Conservation (phyloP, 257 asterid species). For the Thymus quinquecostatus region DNA sequence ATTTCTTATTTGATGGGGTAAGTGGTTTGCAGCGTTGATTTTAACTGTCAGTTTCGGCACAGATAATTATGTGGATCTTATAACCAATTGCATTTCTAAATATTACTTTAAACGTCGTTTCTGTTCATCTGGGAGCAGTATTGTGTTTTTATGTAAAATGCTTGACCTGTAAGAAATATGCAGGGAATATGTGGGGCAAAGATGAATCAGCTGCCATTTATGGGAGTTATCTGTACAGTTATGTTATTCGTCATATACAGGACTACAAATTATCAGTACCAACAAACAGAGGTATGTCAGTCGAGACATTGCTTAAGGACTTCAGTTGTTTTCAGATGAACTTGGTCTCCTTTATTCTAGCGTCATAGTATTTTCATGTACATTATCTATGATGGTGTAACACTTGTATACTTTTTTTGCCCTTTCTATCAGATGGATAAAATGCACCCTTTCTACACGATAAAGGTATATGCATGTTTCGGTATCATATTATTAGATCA, state of each 20-base stretch:
- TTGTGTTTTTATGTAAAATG: constrained; percentile 11
- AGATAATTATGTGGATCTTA: neutral
- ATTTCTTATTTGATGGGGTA: constrained; percentile 69
- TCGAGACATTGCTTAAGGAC: constrained; percentile 22
- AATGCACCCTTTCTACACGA: constrained; percentile 49
- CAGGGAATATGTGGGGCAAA: constrained; percentile 78
- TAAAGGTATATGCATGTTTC: constrained; percentile 46
- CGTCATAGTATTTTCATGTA: neutral
- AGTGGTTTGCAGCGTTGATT: constrained; percentile 23
- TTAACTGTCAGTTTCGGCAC: neutral
- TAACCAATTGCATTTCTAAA: neutral
- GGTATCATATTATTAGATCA: neutral
- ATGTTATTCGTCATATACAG: constrained; percentile 75
- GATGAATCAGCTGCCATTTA: constrained; percentile 80
- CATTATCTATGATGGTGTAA: constrained; percentile 9
- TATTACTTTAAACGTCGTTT: neutral
- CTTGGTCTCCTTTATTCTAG: neutral
- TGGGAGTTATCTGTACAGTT: constrained; percentile 72
- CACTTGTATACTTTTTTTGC: constrained; percentile 20
- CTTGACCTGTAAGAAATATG: constrained; percentile 27
- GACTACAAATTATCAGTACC: constrained; percentile 85
- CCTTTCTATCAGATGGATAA: constrained; percentile 63
- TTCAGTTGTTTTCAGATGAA: neutral
- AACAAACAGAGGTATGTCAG: constrained; percentile 68
- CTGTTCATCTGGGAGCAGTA: neutral